Conservation (phyloP, 352 stramenopile genomes). For the Saprolegnia diclina region DNA sequence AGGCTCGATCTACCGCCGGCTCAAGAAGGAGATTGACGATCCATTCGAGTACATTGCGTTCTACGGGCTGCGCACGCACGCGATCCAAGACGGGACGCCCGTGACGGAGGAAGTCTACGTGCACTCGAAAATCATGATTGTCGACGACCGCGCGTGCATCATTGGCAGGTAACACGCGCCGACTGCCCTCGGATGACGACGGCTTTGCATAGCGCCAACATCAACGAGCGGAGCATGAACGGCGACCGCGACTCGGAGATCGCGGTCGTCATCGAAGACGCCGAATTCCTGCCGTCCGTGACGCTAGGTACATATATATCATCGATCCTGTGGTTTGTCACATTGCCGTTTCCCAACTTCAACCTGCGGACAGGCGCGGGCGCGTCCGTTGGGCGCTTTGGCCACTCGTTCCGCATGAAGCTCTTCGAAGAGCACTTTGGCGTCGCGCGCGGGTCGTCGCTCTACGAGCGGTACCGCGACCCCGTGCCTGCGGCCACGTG, state of each 20-base stretch:
- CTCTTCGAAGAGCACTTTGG: conserved; percentile 85
- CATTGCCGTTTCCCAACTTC: neutral
- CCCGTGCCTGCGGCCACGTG: conserved; percentile 57
- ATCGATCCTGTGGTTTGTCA: neutral
- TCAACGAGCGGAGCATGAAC: conserved; percentile 85
- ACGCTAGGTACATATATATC: conserved; percentile 31
- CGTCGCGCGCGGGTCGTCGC: conserved; percentile 35
- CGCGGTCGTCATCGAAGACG: conserved; percentile 76
- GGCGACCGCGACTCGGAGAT: conserved; percentile 84
- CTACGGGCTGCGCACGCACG: conserved; percentile 70
- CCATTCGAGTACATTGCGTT: conserved; percentile 86
- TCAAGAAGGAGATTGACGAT: conserved; percentile 70
- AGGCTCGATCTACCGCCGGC: conserved; percentile 73
- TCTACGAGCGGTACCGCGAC: conserved; percentile 58
- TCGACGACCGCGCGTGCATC: conserved; percentile 72
- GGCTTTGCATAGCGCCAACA: conserved; percentile 45
- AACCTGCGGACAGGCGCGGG: conserved; percentile 28
- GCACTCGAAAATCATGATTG: conserved; percentile 90
- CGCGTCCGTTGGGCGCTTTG: conserved; percentile 69
- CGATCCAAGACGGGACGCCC: conserved; percentile 33
- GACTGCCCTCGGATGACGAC: too few relatives aligned
- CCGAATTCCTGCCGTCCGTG: conserved; percentile 54
- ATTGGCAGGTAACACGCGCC: conserved; percentile 71
- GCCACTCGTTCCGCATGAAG: conserved; percentile 81
- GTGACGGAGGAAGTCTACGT: conserved; percentile 81